A percentile compares a stretch with the other conserved stretches of the same genome.
These are phyloP conservation scores for Saccharomyces pastorianus DNA, from an alignment of 1,139 yeast species.

Conservation along the genomic window DNA sequence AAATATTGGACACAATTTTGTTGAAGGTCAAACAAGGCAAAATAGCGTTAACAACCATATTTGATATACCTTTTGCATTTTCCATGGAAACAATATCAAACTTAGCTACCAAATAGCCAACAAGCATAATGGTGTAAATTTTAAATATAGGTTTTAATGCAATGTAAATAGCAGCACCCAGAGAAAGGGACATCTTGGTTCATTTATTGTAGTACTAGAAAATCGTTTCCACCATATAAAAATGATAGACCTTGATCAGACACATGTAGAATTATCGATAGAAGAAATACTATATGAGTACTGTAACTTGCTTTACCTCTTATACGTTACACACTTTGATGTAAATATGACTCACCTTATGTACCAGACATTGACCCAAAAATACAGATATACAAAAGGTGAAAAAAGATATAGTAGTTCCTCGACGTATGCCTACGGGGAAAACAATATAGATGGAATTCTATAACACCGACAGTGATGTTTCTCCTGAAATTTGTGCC, in stretches of 20 bases:
- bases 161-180: slow-evolving; percentile 69
- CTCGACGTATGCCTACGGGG: background rate
- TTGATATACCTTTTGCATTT: slow-evolving; percentile 65
- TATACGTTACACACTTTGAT: background rate
- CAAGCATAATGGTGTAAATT: slow-evolving; percentile 64
- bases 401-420: background rate
- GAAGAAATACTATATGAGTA: background rate
- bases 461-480: background rate
- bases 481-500: background rate
- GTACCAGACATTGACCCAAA: background rate
- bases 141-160: slow-evolving; percentile 84
- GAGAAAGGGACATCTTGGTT: slow-evolving; percentile 26
- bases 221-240: background rate
- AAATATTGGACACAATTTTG: slow-evolving; percentile 63
- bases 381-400: background rate
- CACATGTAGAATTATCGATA: background rate
- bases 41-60: slow-evolving; percentile 60
- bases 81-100: slow-evolving; percentile 63
- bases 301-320: background rate
- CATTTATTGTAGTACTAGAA: background rate
- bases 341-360: background rate
- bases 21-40: slow-evolving; percentile 74
- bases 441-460: background rate
- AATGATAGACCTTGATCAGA: background rate
- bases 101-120: slow-evolving; percentile 63